These are phyloP conservation scores for Colletotrichum limetticola DNA, from an alignment of 2,329 filamentous ascomycete species.

Conservation along the genomic window DNA sequence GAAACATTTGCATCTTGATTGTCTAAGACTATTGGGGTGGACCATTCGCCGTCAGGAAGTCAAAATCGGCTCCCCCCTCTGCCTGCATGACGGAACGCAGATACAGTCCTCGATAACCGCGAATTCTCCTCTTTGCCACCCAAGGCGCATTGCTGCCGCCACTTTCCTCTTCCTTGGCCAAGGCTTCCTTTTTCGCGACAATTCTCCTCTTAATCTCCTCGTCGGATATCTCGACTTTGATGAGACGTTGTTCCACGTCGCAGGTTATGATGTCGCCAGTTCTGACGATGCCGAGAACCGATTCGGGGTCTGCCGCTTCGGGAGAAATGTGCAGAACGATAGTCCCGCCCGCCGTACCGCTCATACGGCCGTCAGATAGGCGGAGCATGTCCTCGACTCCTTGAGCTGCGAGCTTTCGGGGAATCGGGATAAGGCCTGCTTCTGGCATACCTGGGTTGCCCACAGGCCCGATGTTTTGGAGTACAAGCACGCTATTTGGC, in stretches of 20 bases:
- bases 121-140: slow-evolving; percentile 50
- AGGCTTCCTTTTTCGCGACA: slow-evolving; percentile 59
- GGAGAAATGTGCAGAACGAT: slow-evolving; percentile 90
- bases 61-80: slow-evolving; percentile 69
- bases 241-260: slow-evolving; percentile 74
- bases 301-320: slow-evolving; percentile 80
- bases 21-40: background rate
- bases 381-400: slow-evolving; percentile 84
- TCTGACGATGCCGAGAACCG: slow-evolving; percentile 79
- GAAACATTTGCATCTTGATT: background rate
- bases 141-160: slow-evolving; percentile 43
- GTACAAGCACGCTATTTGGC: slow-evolving; percentile 73
- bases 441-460: slow-evolving; percentile 96
- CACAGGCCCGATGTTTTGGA: slow-evolving; percentile 90
- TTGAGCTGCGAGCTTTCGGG: slow-evolving; percentile 81
- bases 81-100: slow-evolving; percentile 70
- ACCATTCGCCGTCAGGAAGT: slow-evolving; percentile 62
- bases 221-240: slow-evolving; percentile 69
- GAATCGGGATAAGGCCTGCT: slow-evolving; percentile 70
- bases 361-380: slow-evolving; percentile 89
- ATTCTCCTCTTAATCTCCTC: slow-evolving; percentile 75
- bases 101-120: slow-evolving; percentile 70
- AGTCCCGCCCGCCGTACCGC: slow-evolving; percentile 87
- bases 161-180: slow-evolving; percentile 48
- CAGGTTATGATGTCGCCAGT: slow-evolving; percentile 85